These are phyloP conservation scores for Candida broadrunensis DNA, from an alignment of 805 yeast species.

Conservation along the genomic window DNA sequence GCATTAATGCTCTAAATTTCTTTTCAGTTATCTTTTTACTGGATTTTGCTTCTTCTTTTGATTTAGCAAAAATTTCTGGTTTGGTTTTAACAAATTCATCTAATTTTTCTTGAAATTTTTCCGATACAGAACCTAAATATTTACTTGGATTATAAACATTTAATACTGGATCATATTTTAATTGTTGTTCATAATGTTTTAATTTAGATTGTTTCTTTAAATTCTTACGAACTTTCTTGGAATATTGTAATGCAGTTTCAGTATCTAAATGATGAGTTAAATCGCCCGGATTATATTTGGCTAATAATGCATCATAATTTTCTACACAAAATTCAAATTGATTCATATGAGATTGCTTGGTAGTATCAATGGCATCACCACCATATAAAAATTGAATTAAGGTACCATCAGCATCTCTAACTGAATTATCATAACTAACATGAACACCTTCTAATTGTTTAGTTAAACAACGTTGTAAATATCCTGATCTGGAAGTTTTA, in stretches of 20 bases:
- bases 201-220: constrained; percentile 59
- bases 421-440: constrained; percentile 89
- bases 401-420: constrained; percentile 93
- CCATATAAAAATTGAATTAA: constrained; percentile 94
- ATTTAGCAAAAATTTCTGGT: constrained; percentile 51
- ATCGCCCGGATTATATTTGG: constrained; percentile 82
- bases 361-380: constrained; percentile 94
- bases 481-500: constrained; percentile 97
- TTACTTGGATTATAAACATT: constrained; percentile 85
- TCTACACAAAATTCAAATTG: constrained; percentile 92
- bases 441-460: constrained; percentile 98
- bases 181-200: constrained; percentile 60
- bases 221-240: constrained; percentile 77
- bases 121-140: constrained; percentile 90
- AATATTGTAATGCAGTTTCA: constrained; percentile 73
- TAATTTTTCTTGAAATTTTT: constrained; percentile 76
- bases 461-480: constrained; percentile 95
- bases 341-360: constrained; percentile 90
- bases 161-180: constrained; percentile 84
- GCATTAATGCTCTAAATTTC: constrained; percentile 96
- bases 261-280: constrained; percentile 74
- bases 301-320: constrained; percentile 81
- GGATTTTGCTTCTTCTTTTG: constrained; percentile 42
- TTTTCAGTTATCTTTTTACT: constrained; percentile 59
- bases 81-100: constrained; percentile 65